Base-by-base conservation (phyloP, 306 rosid genomes). In the Castanopsis chinensis region DNA sequence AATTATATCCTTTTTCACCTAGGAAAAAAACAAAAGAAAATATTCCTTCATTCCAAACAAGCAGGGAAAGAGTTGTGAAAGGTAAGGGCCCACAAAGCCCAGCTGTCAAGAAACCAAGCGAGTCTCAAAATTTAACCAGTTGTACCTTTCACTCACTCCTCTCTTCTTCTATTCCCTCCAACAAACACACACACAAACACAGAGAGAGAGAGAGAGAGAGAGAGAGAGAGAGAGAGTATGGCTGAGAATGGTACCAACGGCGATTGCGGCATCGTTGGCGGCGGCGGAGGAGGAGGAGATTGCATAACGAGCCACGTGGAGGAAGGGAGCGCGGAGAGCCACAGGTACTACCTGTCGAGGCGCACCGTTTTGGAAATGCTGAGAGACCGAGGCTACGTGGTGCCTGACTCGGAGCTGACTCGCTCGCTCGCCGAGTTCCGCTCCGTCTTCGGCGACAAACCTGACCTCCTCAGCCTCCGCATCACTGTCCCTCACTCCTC, bases 331-430 rank as follows among this genome's bases (percentile, higher is more conserved):
- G n/a, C 79, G 20, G 89, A 81, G 77, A 85, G 91, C 74, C 32
- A 20, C 19, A 79, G 91, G 5, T 87, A 74, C 85, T 89, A 45
- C 68, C 23, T 67, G 32, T 72, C 73, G 12, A 83, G 85, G 14
- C 74, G 45, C 49, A 89, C 89, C 20, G 72, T 75, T 23, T 9
- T 76, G 55, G 91, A 89, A 20, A 87, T 89, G 93, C 89, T 89
- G 4, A 53, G 5, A 1, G 93, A 85, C 57, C 82, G 91, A 63
- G 88, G 93, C 69, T 89, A 85, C 79, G 79, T 52, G n/a, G 91
- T 89, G 21, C 51, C 80, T 2, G 69, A 68, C 25, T 43, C 81
- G 1, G 87, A 87, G 17, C 79, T 89, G 23, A 45, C 81, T 72
- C 79, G 72, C 28, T 71, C 93, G 0, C 82, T 87, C n/a, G 2